Conservation (phyloP, 495 filamentous ascomycete genomes). For the Talaromyces thailandensis region DNA sequence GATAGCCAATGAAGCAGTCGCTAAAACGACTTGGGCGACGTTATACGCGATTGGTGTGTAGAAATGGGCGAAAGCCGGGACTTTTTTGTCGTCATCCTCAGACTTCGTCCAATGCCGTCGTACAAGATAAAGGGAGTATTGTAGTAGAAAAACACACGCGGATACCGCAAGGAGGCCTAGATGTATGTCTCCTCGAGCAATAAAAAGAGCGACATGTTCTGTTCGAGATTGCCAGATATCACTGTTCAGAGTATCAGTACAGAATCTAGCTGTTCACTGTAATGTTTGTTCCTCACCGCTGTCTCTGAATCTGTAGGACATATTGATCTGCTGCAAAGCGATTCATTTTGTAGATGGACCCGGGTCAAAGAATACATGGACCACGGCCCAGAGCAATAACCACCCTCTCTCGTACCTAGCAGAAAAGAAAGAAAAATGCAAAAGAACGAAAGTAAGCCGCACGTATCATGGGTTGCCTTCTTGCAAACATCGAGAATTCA, state of each 20-base stretch:
- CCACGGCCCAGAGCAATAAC: not conserved
- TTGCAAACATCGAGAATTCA: not conserved
- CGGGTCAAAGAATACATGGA: not conserved
- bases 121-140: not conserved
- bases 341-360: not conserved
- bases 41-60: conserved; percentile 10
- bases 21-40: conserved; percentile 11
- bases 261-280: not conserved
- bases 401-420: not conserved
- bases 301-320: not conserved
- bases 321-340: not conserved
- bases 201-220: conserved; percentile 8
- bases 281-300: not conserved
- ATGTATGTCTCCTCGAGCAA: conserved; percentile 14
- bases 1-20: conserved; percentile 9
- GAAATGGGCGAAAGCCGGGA: not conserved
- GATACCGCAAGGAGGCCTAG: conserved; percentile 8
- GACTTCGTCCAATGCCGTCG: not conserved
- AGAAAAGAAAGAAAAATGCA: not conserved
- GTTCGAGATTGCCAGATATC: conserved; percentile 14
- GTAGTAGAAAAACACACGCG: conserved; percentile 5
- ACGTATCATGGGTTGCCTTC: not conserved
- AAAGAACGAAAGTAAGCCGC: not conserved
- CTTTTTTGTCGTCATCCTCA: not conserved
- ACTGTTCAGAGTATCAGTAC: conserved; percentile 4